These are phyloP conservation scores for Dendrobium huoshanense DNA, from an alignment of 106 monocot genomes.

Conservation along the genomic window DNA sequence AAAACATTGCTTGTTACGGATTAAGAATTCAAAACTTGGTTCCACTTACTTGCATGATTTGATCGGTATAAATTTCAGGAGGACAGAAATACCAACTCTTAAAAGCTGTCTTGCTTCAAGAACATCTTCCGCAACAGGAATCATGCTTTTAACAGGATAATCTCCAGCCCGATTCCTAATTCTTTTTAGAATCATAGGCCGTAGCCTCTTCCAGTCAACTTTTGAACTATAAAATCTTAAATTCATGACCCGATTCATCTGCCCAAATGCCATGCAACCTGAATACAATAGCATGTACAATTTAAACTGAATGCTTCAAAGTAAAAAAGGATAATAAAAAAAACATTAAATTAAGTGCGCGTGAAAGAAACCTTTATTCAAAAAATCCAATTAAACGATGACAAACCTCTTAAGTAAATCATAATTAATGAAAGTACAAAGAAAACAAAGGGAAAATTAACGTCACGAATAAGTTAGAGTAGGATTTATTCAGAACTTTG, in stretches of 20 bases:
- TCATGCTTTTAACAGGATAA: slow-evolving; percentile 69
- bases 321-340: not conserved
- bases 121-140: slow-evolving; percentile 72
- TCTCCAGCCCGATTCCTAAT: slow-evolving; percentile 61
- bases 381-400: not conserved
- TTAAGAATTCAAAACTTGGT: not conserved
- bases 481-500: no score
- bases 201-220: slow-evolving; percentile 65
- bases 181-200: slow-evolving; percentile 90
- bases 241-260: slow-evolving; percentile 3
- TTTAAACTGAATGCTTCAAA: not conserved
- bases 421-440: not conserved
- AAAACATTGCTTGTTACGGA: not conserved
- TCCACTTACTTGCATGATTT: slow-evolving; percentile 80
- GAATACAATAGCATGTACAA: not conserved
- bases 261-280: not conserved
- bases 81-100: slow-evolving; percentile 46
- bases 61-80: slow-evolving; percentile 50
- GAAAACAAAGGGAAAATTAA: no score
- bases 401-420: not conserved
- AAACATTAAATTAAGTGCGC: not conserved
- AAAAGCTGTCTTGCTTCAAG: slow-evolving; percentile 48
- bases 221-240: slow-evolving; percentile 48
- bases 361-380: not conserved
- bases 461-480: no score